Evolutionary conservation across 2,329 filamentous ascomycete genomes (phyloP), one percentile per base, ranked within the genome.

Genomic region (Aspergillus quadrilineatus): DNA sequence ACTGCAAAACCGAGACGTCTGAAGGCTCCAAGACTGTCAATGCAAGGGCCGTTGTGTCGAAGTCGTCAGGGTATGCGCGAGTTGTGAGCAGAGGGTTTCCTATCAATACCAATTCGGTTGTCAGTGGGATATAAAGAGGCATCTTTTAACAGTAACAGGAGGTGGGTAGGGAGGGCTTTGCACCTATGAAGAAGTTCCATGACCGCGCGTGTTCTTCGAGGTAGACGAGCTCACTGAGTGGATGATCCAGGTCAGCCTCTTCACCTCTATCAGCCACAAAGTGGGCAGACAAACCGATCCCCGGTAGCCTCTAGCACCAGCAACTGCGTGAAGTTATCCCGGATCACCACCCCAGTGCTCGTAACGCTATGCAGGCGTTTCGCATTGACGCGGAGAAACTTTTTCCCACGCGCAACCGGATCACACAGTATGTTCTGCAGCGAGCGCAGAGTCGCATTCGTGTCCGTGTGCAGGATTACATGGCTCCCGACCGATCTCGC

Each of bases 31-130:
- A 63, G 3, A 64, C 59, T 15, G 64, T 61, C 22, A 73, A 54
- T 14, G 68, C 67, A 7, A 67, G 58, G 8, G 71, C 64, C 6
- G 73, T 74, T 17, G 68, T 71, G 57, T 74, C 72, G 26, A 74
- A 56, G 50, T 74, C 72, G 53, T 72, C 60, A 2, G 72, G 71
- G 43, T 68, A 73, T 4, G 30, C 39, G 1, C 49, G 17, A 2
- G 34, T 56, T 15, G 52, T 59, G 36, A 54, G 43, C 4, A 30
- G 39, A 4, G 51, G 42, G 6, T 10, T 6, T 46, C 47, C 55
- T 29, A 34, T 46, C 34, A 37, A 37, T 37, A 14, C 4, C 9
- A 37, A 14, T 14, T 37, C 22, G 2, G 22, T 22, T 22, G 22
- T 22, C 3, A 22, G 22, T 22, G 22, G 22, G 22, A 22, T 22